A percentile compares a stretch with the other conserved stretches of the same genome.
Conservation (phyloP, 805 yeast genomes). For the Blastobotrys attinorum region DNA sequence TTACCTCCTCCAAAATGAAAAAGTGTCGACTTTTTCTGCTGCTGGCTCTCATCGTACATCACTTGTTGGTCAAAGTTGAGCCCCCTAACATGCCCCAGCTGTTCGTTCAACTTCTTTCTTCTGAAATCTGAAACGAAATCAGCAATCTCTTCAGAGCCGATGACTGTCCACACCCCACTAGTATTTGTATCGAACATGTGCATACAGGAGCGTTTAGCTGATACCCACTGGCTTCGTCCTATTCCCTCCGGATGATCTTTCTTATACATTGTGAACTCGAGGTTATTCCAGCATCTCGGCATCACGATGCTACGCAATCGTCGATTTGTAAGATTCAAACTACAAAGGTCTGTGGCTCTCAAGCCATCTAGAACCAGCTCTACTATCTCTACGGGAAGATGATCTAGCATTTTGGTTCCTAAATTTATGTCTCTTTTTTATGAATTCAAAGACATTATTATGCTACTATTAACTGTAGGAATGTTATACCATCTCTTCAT, state of each 20-base stretch:
- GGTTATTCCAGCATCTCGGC: background rate
- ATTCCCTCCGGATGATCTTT: background rate
- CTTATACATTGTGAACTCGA: background rate
- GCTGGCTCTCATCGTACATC: background rate
- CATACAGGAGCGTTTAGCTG: background rate
- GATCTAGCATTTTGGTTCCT: background rate
- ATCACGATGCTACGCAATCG: background rate
- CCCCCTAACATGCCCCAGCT: background rate
- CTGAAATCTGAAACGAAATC: background rate
- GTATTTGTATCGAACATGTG: background rate
- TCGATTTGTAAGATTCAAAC: background rate
- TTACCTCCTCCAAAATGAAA: too few relatives aligned
- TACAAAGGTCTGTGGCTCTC: background rate
- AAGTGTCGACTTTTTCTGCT: background rate
- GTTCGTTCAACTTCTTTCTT: background rate
- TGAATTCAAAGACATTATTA: too few relatives aligned
- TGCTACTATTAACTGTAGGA: too few relatives aligned
- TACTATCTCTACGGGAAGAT: background rate
- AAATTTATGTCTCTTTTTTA: too few relatives aligned
- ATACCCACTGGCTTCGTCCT: background rate
- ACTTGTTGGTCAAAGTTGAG: conserved; percentile 2
- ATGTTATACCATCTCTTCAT: too few relatives aligned
- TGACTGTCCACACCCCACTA: background rate
- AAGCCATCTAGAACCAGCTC: background rate
- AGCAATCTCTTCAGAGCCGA: background rate